A percentile compares a stretch with the other conserved stretches of the same genome.
Evolutionary conservation across 2,329 filamentous ascomycete species (phyloP).

Genomic region (Fusarium tjaetaba): DNA sequence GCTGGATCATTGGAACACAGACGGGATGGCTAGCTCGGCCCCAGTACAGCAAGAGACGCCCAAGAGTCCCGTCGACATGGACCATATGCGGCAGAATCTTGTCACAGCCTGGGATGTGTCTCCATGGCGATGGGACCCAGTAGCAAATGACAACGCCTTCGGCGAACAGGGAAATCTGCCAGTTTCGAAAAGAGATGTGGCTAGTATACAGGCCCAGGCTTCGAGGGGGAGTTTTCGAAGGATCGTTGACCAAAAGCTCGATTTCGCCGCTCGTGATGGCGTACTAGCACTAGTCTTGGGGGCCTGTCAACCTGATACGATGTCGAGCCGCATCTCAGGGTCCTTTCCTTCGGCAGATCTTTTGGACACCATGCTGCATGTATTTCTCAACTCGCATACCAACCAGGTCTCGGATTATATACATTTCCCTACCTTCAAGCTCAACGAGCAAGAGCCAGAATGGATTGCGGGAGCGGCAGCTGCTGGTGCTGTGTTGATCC

Average conservation of each 20-base stretch:
- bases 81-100: constrained; percentile 58
- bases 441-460: constrained; percentile 66
- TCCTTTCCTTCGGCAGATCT: constrained; percentile 71
- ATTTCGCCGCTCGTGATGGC: constrained; percentile 64
- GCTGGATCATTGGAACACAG: constrained; percentile 59
- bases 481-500: constrained; percentile 68
- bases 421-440: constrained; percentile 67
- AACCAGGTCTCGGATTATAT: constrained; percentile 69
- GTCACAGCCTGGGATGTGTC: constrained; percentile 61
- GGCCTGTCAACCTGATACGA: constrained; percentile 62
- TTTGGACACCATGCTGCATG: constrained; percentile 69
- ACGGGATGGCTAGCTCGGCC: constrained; percentile 46
- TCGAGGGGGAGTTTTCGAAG: constrained; percentile 51
- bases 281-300: constrained; percentile 72
- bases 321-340: constrained; percentile 62
- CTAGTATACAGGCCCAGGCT: constrained; percentile 52
- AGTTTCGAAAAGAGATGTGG: constrained; percentile 52
- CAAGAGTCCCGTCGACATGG: constrained; percentile 53
- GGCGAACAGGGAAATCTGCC: constrained; percentile 58
- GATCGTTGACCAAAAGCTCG: constrained; percentile 56
- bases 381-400: constrained; percentile 66
- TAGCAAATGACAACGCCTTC: constrained; percentile 56
- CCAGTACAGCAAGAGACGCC: constrained; percentile 37
- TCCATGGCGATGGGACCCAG: constrained; percentile 62
- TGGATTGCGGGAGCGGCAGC: constrained; percentile 69